Evolutionary conservation across 192 early-diverging fungal species (phyloP), one percentile per base, ranked within the genome.

Genomic region (Jimgerdemannia lactiflua): DNA sequence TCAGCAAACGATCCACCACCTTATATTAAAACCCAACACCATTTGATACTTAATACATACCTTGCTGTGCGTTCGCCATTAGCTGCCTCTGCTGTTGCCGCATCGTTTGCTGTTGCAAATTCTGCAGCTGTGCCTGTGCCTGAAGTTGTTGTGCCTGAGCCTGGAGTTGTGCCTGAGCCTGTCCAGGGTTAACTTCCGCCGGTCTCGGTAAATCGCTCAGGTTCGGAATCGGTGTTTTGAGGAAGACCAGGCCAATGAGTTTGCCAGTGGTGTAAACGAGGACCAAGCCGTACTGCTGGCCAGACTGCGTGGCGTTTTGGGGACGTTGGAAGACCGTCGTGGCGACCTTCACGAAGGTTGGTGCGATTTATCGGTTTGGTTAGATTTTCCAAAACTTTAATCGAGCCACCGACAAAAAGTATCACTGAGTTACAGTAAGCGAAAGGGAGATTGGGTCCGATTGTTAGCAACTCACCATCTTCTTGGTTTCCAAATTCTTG

Each of bases 231-330:
- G 81, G 72, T 11, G 75, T 68, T 17, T 72, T 59, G 3, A 78
- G 78, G 39, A 79, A 83, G 3, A 79, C 81, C 39, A 83, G 77
- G 11, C 81, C 81, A 20, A 83, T 73, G 3, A 83, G 64, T 59
- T 79, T 79, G 64, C 81, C 78, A 42, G 42, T 67, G 10, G 81
- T 74, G 68, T 79, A 71, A 2, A 78, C 77, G 7, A 83, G 72
- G 3, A 83, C 75, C 11, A 83, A 65, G 65, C 81, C 81, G 67
- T 79, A 73, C 29, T 71, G 69, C 29, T 71, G 69, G 41, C 68
- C 72, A 4, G 71, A 67, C 4, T 49, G 67, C 19, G 29, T 19
- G 40, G 1, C 40, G 9, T 7, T 68, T 9, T 6, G 19, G 9
- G 19, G 8, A 68, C 40, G 19, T 41, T 4, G 19, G 6, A 68